Evolutionary conservation across 768 basidiomycete genomes (phyloP), one percentile per base, ranked within the genome.

Genomic region (Harrya chromipes): DNA sequence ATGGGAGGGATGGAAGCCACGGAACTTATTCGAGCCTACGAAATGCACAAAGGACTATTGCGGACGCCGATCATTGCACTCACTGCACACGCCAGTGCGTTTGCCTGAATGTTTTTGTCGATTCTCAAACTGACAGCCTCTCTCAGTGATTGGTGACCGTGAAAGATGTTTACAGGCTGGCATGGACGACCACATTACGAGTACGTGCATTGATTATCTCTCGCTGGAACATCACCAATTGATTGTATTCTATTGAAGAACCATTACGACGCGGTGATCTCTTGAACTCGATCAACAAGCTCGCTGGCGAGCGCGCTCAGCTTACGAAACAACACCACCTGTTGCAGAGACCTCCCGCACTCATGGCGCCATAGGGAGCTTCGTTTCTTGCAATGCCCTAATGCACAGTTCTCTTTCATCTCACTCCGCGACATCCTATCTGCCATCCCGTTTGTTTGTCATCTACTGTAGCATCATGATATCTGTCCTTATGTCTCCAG

Each of bases 1-100:
- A 97, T 98, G 92, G 94, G 94, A 43, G 94, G 95, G 55, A 92
- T 95, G 85, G 94, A 99, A 69, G 92, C 95, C 1, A 99, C 97
- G 0, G 87, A 93, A 56, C 75, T 91, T 49, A 97, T 97, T 53
- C 83, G 95, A 44, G 79, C 82, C 33, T 91, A 84, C 63, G 95
- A 98, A 72, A 72, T 78, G 64, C 78, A 84, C 54, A 82, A 82
- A 55, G 77, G 82, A 8, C 72, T 92, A 26, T 64, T 81, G 14
- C 78, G 84, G 2, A 91, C 84, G 6, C 95, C 97, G 1, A 98
- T 99, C 58, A 92, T 98, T 60, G 97, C 97, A 1, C 74, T 99
- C 35, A 98, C 97, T 1, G 95, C 95, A 3, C 95, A 99, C 70
- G 95, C 95, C 43, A 97, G 90, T 91, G 57, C 62, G 90, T 85